Evolutionary conservation across 2,329 filamentous ascomycete species (phyloP), one percentile per base, ranked within the genome.

Genomic region (Neofusicoccum laricinum): DNA sequence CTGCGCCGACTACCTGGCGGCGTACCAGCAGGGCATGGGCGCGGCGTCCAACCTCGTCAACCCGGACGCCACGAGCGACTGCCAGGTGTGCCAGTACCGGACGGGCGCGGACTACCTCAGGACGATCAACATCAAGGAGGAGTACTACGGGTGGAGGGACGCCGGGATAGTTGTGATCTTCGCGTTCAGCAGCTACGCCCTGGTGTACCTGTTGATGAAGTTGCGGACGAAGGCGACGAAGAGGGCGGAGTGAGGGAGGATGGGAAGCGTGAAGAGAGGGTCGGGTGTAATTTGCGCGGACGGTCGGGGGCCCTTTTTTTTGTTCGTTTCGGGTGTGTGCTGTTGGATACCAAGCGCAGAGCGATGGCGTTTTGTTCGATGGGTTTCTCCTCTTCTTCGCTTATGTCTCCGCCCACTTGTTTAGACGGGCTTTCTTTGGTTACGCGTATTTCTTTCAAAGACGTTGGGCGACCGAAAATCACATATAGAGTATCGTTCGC

Each of bases 101-200:
- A 75, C 71, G 17, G 88, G 87, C 0, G 79, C 81, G 5, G 88
- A 89, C 64, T 91, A 88, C 67, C 72, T 91, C 2, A 69, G 74
- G 2, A 85, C 80, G 0, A 67, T 91, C 12, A 89, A 90, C 70
- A 69, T 91, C 7, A 59, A 51, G 45, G 63, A 64, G 1, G 86
- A 89, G 68, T 85, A 81, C 66, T 87, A 86, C 68, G 88, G 86
- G 0, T 91, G 89, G 89, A 81, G 89, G 55, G 81, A 91, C 73
- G 85, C 85, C 0, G 88, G 71, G 0, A 86, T 90, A 53, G 81
- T 84, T 2, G 83, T 82, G 1, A 75, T 86, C 4, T 88, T 88
- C 67, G 82, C 78, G 1, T 65, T 85, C 43, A 83, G 80, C 63
- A 84, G 81, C 1, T 89, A 89, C 66, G 77, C 72, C 2, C 62